Conservation (phyloP, 2,329 filamentous ascomycete genomes). For the Dryadomyces quercus-mongolicae region DNA sequence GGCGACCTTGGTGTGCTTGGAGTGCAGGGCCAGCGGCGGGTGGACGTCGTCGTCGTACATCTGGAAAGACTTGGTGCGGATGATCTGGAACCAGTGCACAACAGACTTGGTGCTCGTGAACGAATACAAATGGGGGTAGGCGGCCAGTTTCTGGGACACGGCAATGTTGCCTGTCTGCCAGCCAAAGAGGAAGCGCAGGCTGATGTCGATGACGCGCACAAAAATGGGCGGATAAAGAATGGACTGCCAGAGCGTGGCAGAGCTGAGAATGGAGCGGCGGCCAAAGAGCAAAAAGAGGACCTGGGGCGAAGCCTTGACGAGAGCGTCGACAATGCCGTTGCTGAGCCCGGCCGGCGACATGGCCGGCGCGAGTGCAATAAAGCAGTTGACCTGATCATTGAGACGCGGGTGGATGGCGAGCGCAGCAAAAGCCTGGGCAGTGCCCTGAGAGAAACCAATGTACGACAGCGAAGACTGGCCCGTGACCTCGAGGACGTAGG, state of each 20-base stretch:
- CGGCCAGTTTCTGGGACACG: slow-evolving; percentile 79
- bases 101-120: slow-evolving; percentile 95
- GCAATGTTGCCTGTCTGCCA: slow-evolving; percentile 82
- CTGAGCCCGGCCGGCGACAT: slow-evolving; percentile 90
- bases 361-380: slow-evolving; percentile 88
- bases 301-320: slow-evolving; percentile 87
- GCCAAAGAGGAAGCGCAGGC: slow-evolving; percentile 73
- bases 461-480: slow-evolving; percentile 79
- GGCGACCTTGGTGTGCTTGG: slow-evolving; percentile 90
- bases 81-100: slow-evolving; percentile 99
- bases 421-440: slow-evolving; percentile 89
- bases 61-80: slow-evolving; percentile 89
- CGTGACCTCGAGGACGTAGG: slow-evolving; percentile 79
- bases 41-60: slow-evolving; percentile 97
- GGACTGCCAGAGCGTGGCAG: slow-evolving; percentile 93
- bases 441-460: slow-evolving; percentile 94
- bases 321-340: slow-evolving; percentile 81
- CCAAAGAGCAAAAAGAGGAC: slow-evolving; percentile 90
- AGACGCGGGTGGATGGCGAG: slow-evolving; percentile 84
- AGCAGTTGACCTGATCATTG: slow-evolving; percentile 89
- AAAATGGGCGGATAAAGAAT: slow-evolving; percentile 93
- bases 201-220: slow-evolving; percentile 72
- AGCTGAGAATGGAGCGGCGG: slow-evolving; percentile 78
- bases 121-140: slow-evolving; percentile 91
- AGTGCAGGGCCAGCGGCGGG: slow-evolving; percentile 57